Evolutionary conservation across 2,329 filamentous ascomycete genomes (phyloP).

Genomic region (Aureobasidium lini): DNA sequence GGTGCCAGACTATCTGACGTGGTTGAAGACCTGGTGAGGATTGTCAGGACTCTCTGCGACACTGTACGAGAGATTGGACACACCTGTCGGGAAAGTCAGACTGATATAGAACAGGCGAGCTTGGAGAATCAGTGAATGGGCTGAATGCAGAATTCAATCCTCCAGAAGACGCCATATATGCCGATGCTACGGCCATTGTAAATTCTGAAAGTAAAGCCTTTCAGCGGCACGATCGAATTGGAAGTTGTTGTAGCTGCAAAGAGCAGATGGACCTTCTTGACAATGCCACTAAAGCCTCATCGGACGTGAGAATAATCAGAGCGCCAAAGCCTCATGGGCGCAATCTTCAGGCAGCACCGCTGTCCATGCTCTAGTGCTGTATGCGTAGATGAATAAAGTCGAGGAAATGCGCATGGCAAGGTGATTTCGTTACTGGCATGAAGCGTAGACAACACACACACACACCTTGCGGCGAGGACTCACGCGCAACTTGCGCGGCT

Average conservation of each 20-base stretch:
- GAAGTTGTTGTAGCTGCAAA: neutral
- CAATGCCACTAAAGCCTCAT: neutral
- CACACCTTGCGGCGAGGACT: neutral
- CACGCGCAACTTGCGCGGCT: neutral
- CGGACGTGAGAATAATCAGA: neutral
- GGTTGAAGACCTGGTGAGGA: slow-evolving; percentile 17
- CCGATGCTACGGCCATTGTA: slow-evolving; percentile 19
- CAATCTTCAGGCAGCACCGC: neutral
- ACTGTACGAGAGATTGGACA: slow-evolving; percentile 17
- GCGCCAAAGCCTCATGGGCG: neutral
- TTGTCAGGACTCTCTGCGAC: neutral
- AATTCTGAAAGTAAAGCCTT: neutral
- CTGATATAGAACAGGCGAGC: slow-evolving; percentile 39
- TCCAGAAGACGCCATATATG: slow-evolving; percentile 38
- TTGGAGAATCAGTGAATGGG: slow-evolving; percentile 45
- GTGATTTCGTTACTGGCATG: neutral
- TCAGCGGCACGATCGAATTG: neutral
- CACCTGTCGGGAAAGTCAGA: slow-evolving; percentile 37
- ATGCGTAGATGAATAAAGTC: neutral
- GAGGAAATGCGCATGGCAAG: neutral
- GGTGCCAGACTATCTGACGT: slow-evolving; percentile 32
- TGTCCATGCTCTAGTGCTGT: neutral
- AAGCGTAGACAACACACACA: neutral
- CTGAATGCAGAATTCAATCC: slow-evolving; percentile 41
- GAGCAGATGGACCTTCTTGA: neutral